Evolutionary conservation across 768 basidiomycete species (phyloP).

Genomic region (Daedaleopsis nitida): DNA sequence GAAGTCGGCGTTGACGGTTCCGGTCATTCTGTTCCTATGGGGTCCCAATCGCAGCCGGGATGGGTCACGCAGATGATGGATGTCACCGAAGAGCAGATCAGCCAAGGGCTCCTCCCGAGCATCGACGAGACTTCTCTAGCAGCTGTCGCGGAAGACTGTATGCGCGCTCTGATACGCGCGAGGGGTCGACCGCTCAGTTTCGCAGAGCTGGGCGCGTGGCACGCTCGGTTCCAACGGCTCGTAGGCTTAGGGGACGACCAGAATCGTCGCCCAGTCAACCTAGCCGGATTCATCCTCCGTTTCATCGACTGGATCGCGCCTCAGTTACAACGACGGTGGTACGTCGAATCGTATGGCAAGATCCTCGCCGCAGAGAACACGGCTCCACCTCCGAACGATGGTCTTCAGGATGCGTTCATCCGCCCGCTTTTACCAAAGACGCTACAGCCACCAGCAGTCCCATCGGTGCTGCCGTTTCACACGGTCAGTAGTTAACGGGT

Average conservation of each 20-base stretch:
- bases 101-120: constrained; percentile 32
- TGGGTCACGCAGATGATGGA: constrained; percentile 42
- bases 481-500: constrained; percentile 44
- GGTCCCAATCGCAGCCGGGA: constrained; percentile 18
- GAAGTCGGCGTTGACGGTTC: constrained; percentile 28
- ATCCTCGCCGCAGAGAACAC: constrained; percentile 23
- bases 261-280: constrained; percentile 35
- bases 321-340: constrained; percentile 45
- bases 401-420: constrained; percentile 17
- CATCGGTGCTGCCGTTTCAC: constrained; percentile 51
- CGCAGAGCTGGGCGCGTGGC: constrained; percentile 35
- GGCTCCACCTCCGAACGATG: constrained; percentile 9
- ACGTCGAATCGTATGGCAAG: constrained; percentile 39
- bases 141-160: constrained; percentile 38
- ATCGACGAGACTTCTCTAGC: constrained; percentile 30
- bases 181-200: constrained; percentile 27
- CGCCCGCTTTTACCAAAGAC: constrained; percentile 23
- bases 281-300: constrained; percentile 46
- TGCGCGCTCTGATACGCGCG: constrained; percentile 35
- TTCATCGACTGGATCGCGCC: constrained; percentile 46
- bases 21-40: constrained; percentile 21
- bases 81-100: constrained; percentile 41
- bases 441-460: constrained; percentile 36
- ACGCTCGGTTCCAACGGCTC: constrained; percentile 33
- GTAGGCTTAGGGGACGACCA: constrained; percentile 26